Evolutionary conservation across 495 filamentous ascomycete species (phyloP), one percentile per base, ranked within the genome.

Genomic region (Neurospora terricola): DNA sequence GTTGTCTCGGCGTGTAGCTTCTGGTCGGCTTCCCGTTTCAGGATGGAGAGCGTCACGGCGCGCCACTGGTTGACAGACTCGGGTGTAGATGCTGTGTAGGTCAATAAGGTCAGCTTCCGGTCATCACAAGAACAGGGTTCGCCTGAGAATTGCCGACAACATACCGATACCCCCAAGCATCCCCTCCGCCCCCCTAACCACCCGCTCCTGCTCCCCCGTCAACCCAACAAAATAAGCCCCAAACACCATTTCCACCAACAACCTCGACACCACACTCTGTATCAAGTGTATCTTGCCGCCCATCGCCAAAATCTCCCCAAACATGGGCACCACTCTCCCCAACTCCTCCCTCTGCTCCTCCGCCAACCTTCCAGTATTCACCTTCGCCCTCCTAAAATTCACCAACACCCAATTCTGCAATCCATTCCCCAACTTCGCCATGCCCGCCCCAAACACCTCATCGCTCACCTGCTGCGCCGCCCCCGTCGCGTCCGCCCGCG

Each of bases 351-450:
- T 74, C 16, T 7, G 79, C 80, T 23, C 78, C 74, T 30, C 80
- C 80, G 68, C 77, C 76, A 38, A 81, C 78, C n/a, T 77, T 4
- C 34, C 34, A 83, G 36, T 78, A 86, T 86, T 84, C 75, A 88
- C 78, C 76, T 80, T 87, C 7, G 82, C 82, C 78, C 82, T 83
- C 73, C 87, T 80, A 69, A 88, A 88, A 78, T 86, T 81, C 30
- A 84, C 82, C 71, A 88, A 83, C 12, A 87, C 84, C 87, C 87
- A 89, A 74, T 87, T 87, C 81, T 89, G 87, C 79, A 89, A 77
- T 70, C 83, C 83, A 76, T 87, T 88, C 38, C 84, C 86, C 69
- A 89, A 74, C 76, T 80, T 81, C 71, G 80, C 75, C 83, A 85
- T 82, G 23, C 78, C 75, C 69, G 85, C 83, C 36, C 79, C 84